Percentiles rank a stretch among this genome's conserved stretches.
These are phyloP conservation scores for Candida endomychidarum DNA, from an alignment of 805 yeast species.

Conservation along the genomic window DNA sequence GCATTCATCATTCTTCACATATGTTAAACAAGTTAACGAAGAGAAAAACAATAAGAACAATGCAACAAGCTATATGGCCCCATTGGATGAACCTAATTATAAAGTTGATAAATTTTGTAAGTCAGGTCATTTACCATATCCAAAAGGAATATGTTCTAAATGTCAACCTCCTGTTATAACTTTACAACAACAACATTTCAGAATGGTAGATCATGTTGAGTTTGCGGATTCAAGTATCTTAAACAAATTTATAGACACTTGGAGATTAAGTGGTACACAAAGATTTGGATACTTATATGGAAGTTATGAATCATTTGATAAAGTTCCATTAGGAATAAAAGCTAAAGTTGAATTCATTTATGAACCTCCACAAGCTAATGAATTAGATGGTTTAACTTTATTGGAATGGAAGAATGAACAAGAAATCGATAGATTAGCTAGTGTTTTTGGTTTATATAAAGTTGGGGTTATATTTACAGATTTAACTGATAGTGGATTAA, in stretches of 20 bases:
- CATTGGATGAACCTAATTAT: slow-evolving; percentile 71
- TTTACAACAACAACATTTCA: slow-evolving; percentile 79
- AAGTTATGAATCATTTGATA: slow-evolving; percentile 68
- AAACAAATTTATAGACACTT: slow-evolving; percentile 81
- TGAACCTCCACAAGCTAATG: slow-evolving; percentile 89
- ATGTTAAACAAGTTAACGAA: slow-evolving; percentile 71
- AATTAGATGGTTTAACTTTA: slow-evolving; percentile 76
- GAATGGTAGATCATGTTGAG: slow-evolving; percentile 98
- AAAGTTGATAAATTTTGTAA: slow-evolving; percentile 63
- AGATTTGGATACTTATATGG: slow-evolving; percentile 87
- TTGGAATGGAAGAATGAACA: slow-evolving; percentile 55
- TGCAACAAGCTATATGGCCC: slow-evolving; percentile 69
- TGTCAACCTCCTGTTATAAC: slow-evolving; percentile 97
- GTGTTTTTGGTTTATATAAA: slow-evolving; percentile 58
- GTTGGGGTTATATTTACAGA: slow-evolving; percentile 91
- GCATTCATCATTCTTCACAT: slow-evolving; percentile 84
- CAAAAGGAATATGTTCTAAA: slow-evolving; percentile 89
- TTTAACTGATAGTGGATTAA: slow-evolving; percentile 79
- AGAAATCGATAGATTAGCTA: slow-evolving; percentile 54
- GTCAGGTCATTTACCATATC: slow-evolving; percentile 91
- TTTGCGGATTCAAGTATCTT: slow-evolving; percentile 69
- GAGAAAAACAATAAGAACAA: slow-evolving; percentile 58
- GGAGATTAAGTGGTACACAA: slow-evolving; percentile 89
- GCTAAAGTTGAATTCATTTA: slow-evolving; percentile 92
- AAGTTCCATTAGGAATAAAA: slow-evolving; percentile 89